A percentile compares a stretch with the other conserved stretches of the same genome.
These are phyloP conservation scores for Exophiala phaeomuriformis DNA, from an alignment of 2,329 filamentous ascomycete genomes.

Conservation along the genomic window DNA sequence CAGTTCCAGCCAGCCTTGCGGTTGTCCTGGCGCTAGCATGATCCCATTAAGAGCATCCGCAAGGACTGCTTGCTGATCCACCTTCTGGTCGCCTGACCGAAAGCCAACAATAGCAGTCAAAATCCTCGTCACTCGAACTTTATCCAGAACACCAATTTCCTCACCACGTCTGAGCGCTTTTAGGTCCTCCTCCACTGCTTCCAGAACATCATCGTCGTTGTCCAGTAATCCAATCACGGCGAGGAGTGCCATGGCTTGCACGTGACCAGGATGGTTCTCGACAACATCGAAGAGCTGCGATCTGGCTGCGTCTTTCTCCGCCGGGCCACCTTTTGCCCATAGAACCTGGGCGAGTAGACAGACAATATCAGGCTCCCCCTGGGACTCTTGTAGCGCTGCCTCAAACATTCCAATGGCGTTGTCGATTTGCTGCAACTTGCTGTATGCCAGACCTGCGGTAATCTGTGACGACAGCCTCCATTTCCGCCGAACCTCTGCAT, in stretches of 20 bases:
- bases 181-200: conserved; percentile 73
- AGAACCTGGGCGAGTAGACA: conserved; percentile 85
- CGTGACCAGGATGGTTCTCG: conserved; percentile 64
- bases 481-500: conserved; percentile 56
- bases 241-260: conserved; percentile 71
- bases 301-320: conserved; percentile 67
- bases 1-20: conserved; percentile 73
- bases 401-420: conserved; percentile 73
- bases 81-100: conserved; percentile 37
- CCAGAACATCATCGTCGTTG: conserved; percentile 66
- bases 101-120: conserved; percentile 65
- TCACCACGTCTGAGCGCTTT: conserved; percentile 62
- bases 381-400: conserved; percentile 66
- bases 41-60: conserved; percentile 67
- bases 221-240: conserved; percentile 79
- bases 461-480: conserved; percentile 77
- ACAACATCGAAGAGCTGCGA: conserved; percentile 74
- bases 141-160: conserved; percentile 55
- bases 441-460: conserved; percentile 75
- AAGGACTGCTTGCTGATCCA: conserved; percentile 44
- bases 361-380: conserved; percentile 65
- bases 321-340: conserved; percentile 76
- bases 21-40: conserved; percentile 70
- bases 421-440: conserved; percentile 59
- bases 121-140: conserved; percentile 64